Conservation (phyloP, 768 basidiomycete genomes). For the Sistotremastrum niveocremeum region DNA sequence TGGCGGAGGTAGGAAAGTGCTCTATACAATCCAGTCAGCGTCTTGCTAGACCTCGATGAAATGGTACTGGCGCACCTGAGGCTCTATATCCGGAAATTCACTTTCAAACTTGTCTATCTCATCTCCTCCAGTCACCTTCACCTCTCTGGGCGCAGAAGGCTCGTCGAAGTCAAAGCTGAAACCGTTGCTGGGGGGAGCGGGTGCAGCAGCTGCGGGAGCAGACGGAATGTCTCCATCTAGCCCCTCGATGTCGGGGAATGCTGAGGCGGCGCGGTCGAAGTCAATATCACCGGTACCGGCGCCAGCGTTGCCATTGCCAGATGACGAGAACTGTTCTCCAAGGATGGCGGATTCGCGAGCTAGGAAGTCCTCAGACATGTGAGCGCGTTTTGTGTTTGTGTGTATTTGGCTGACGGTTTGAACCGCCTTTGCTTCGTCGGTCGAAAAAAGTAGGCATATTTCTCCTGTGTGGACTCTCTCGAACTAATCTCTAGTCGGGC, state of each 20-base stretch:
- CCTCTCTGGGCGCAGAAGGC: slow-evolving; percentile 28
- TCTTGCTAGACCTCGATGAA: background rate
- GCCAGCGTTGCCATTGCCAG: slow-evolving; percentile 16
- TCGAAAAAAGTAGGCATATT: no score
- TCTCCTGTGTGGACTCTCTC: no score
- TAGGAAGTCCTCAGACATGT: slow-evolving; percentile 18
- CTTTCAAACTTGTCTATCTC: slow-evolving; percentile 77
- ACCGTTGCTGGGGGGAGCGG: slow-evolving; percentile 9
- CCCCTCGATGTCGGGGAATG: slow-evolving; percentile 69
- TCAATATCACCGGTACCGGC: slow-evolving; percentile 42
- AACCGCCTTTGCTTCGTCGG: no score
- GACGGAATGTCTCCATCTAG: slow-evolving; percentile 49
- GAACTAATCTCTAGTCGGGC: no score
- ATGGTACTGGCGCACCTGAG: slow-evolving; percentile 18
- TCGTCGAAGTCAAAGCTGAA: slow-evolving; percentile 38
- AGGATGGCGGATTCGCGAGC: slow-evolving; percentile 21
- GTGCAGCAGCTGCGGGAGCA: slow-evolving; percentile 20
- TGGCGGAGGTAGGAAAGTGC: slow-evolving; percentile 19
- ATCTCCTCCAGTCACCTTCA: slow-evolving; percentile 76
- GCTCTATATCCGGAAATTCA: slow-evolving; percentile 72
- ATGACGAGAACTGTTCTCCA: slow-evolving; percentile 18
- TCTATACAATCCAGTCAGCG: slow-evolving; percentile 9
- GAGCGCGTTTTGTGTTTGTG: no score
- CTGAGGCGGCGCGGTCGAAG: slow-evolving; percentile 68
- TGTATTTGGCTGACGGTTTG: no score